phyloP scores from a whole-genome alignment of 2,329 filamentous ascomycete species.

The Penicillium fuscoglaucum region DNA sequence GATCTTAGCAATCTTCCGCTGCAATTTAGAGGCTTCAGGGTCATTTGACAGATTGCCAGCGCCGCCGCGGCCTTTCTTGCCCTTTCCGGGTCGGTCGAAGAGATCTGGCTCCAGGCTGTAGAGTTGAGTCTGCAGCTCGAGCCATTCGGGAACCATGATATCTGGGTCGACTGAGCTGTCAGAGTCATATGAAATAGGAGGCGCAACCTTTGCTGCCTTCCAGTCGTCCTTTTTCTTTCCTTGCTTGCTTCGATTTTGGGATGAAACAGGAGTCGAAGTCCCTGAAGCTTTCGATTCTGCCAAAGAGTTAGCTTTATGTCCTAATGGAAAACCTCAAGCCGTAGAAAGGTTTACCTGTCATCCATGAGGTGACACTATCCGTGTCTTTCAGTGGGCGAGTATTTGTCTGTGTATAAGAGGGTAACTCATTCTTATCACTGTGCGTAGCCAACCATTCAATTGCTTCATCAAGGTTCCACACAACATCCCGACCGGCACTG shows the following conservation, averaged over 20 bases:
- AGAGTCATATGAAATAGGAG: constrained; percentile 37
- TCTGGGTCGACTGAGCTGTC: constrained; percentile 75
- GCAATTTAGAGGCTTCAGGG: constrained; percentile 62
- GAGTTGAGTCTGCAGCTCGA: constrained; percentile 71
- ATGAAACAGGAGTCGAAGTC: constrained; percentile 28
- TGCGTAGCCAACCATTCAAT: constrained; percentile 88
- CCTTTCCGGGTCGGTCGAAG: constrained; percentile 46
- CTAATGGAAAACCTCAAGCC: constrained; percentile 11
- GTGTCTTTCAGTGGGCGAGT: constrained; percentile 30
- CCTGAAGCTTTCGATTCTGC: constrained; percentile 34
- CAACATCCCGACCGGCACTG: constrained; percentile 59
- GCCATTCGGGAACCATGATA: constrained; percentile 70
- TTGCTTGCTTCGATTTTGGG: constrained; percentile 26
- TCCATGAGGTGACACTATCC: constrained; percentile 38
- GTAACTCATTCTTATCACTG: constrained; percentile 67
- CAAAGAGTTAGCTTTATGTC: constrained; percentile 29
- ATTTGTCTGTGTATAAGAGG: constrained; percentile 62
- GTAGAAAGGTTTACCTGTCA: constrained; percentile 34
- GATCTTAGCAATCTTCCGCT: constrained; percentile 73
- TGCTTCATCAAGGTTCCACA: constrained; percentile 85
- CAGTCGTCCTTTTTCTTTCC: constrained; percentile 29
- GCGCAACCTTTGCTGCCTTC: constrained; percentile 26
- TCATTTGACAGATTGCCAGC: constrained; percentile 22
- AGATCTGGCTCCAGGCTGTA: constrained; percentile 61
- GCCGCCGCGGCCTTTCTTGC: constrained; percentile 41